These are phyloP conservation scores for Nadsonia commutata DNA, from an alignment of 1,139 yeast genomes.

Conservation along the genomic window DNA sequence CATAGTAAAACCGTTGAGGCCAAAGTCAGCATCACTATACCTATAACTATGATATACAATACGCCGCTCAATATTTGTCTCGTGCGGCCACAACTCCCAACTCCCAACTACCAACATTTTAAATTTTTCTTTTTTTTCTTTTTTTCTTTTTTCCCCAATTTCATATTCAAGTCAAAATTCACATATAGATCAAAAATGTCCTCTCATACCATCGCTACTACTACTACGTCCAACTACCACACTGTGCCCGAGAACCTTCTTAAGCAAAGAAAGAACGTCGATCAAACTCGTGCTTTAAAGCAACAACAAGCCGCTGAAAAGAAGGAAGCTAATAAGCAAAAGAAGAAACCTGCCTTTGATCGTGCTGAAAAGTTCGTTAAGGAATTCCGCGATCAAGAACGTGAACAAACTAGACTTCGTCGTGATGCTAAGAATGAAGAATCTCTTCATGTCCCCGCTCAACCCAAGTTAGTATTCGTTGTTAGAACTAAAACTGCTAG, in stretches of 20 bases:
- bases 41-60: too few species aligned
- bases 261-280: slow-evolving; percentile 81
- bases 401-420: slow-evolving; percentile 83
- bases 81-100: too few species aligned
- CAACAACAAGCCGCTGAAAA: slow-evolving; percentile 39
- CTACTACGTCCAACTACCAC: slow-evolving; percentile 20
- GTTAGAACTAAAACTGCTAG: slow-evolving; percentile 99
- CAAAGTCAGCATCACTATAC: too few species aligned
- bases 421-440: slow-evolving; percentile 96
- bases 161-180: slow-evolving; percentile 1
- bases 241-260: slow-evolving; percentile 84
- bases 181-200: slow-evolving; percentile 11
- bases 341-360: slow-evolving; percentile 90
- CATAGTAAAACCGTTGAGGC: too few species aligned
- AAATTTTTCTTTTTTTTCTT: background rate
- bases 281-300: slow-evolving; percentile 31
- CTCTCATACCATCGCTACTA: slow-evolving; percentile 16
- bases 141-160: background rate
- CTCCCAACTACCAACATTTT: background rate
- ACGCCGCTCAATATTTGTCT: too few species aligned
- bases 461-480: slow-evolving; percentile 91
- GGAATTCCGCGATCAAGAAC: slow-evolving; percentile 93
- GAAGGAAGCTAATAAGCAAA: slow-evolving; percentile 83
- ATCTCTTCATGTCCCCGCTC: slow-evolving; percentile 75
- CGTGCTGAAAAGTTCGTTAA: slow-evolving; percentile 97